These are phyloP conservation scores for Pseudogymnoascus sp. DNA, from an alignment of 2,329 filamentous ascomycete genomes.

Conservation along the genomic window DNA sequence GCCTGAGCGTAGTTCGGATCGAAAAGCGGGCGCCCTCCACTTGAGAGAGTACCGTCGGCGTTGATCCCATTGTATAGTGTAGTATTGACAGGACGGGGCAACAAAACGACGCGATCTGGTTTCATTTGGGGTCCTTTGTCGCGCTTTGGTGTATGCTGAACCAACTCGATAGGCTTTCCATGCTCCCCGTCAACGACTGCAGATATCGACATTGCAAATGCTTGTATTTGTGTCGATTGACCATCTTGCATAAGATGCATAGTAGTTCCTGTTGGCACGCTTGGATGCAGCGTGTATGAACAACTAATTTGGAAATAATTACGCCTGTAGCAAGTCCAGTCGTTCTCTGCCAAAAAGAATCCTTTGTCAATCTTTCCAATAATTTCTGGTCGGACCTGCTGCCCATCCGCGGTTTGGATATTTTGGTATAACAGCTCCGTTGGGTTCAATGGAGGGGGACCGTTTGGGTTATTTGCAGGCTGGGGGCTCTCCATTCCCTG, in stretches of 20 bases:
- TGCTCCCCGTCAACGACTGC: slow-evolving; percentile 55
- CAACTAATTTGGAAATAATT: slow-evolving; percentile 65
- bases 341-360: slow-evolving; percentile 55
- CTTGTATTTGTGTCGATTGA: slow-evolving; percentile 38
- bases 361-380: slow-evolving; percentile 62
- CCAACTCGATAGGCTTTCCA: slow-evolving; percentile 59
- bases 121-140: slow-evolving; percentile 61
- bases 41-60: not conserved
- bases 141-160: slow-evolving; percentile 67
- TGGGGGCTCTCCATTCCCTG: slow-evolving; percentile 25
- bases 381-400: slow-evolving; percentile 50
- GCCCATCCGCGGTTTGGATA: slow-evolving; percentile 40
- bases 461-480: slow-evolving; percentile 11
- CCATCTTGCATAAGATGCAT: slow-evolving; percentile 28
- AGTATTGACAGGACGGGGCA: slow-evolving; percentile 20
- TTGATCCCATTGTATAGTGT: not conserved
- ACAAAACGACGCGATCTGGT: slow-evolving; percentile 39
- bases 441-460: slow-evolving; percentile 28
- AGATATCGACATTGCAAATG: slow-evolving; percentile 57
- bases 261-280: slow-evolving; percentile 35
- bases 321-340: slow-evolving; percentile 66
- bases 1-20: slow-evolving; percentile 11
- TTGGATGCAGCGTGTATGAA: slow-evolving; percentile 48
- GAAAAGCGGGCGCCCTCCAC: slow-evolving; percentile 10
- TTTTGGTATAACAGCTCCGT: slow-evolving; percentile 34